phyloP scores from a whole-genome alignment of 495 filamentous ascomycete genomes.

The Xylaria telfairii region DNA sequence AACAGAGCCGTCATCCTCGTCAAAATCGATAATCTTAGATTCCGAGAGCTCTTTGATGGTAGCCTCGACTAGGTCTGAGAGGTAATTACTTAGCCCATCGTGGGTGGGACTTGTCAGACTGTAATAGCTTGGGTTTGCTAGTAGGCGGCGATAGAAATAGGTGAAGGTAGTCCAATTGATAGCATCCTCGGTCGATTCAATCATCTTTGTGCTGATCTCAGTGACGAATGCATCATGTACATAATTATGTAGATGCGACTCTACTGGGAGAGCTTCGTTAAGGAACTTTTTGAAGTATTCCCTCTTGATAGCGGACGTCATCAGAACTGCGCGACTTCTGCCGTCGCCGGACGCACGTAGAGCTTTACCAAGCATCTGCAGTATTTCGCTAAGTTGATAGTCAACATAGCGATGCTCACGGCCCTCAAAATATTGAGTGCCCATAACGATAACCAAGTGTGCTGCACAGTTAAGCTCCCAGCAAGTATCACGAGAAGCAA shows the following conservation, averaged over 20 bases:
- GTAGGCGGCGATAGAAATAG: conserved; percentile 96
- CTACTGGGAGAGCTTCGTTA: conserved; percentile 93
- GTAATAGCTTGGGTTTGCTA: conserved; percentile 97
- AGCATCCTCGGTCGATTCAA: conserved; percentile 94
- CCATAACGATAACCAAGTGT: conserved; percentile 94
- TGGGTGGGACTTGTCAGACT: conserved; percentile 87
- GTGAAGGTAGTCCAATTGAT: conserved; percentile 98
- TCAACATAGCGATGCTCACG: conserved; percentile 97
- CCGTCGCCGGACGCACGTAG: conserved; percentile 78
- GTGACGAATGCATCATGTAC: conserved; percentile 96
- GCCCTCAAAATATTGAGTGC: conserved; percentile 98
- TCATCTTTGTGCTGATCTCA: conserved; percentile 92
- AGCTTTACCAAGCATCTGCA: conserved; percentile 99
- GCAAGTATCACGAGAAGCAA: conserved; percentile 93
- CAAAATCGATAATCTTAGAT: conserved; percentile 93
- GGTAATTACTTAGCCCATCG: conserved; percentile 89
- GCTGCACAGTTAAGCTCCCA: conserved; percentile 93
- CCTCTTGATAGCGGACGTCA: conserved; percentile 91
- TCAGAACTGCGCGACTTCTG: conserved; percentile 84
- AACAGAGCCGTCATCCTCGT: conserved; percentile 94
- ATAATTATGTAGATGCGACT: conserved; percentile 89
- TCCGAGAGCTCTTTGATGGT: conserved; percentile 91
- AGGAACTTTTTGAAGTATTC: conserved; percentile 99
- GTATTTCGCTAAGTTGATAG: conserved; percentile 92
- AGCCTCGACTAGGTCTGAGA: conserved; percentile 94